Conservation (phyloP, 352 stramenopile species). For the Phytophthora pistaciae region DNA sequence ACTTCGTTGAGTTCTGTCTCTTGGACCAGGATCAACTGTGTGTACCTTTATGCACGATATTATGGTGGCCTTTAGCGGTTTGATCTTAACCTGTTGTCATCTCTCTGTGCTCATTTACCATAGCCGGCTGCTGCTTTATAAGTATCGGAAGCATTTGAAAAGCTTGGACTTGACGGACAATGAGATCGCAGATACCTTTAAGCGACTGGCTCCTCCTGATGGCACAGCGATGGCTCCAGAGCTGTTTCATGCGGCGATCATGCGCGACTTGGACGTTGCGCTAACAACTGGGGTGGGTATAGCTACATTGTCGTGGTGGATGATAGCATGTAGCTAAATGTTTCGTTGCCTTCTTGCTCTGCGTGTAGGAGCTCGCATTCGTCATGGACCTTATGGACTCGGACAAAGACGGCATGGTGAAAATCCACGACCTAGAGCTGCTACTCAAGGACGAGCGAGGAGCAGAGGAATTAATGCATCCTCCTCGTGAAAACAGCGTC, state of each 20-base stretch:
- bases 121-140: constrained; percentile 80
- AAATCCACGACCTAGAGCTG: constrained; percentile 74
- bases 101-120: neutral
- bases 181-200: constrained; percentile 82
- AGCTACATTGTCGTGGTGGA: neutral
- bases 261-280: constrained; percentile 78
- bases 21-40: constrained; percentile 84
- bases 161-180: constrained; percentile 77
- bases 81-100: neutral
- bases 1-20: constrained; percentile 87
- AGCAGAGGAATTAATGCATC: constrained; percentile 59
- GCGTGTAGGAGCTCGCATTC: constrained; percentile 62
- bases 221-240: constrained; percentile 56
- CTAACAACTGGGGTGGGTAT: constrained; percentile 76
- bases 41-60: constrained; percentile 12
- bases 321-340: neutral
- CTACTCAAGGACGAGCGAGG: constrained; percentile 77
- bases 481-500: constrained; percentile 55
- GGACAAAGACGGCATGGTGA: constrained; percentile 72
- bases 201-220: constrained; percentile 51
- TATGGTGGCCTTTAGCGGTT: neutral
- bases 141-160: constrained; percentile 73
- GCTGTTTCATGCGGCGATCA: constrained; percentile 69
- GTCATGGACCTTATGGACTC: constrained; percentile 76
- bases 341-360: neutral